These are phyloP conservation scores for Nyctanthes arbortristis DNA, from an alignment of 257 asterid species.

Conservation along the genomic window DNA sequence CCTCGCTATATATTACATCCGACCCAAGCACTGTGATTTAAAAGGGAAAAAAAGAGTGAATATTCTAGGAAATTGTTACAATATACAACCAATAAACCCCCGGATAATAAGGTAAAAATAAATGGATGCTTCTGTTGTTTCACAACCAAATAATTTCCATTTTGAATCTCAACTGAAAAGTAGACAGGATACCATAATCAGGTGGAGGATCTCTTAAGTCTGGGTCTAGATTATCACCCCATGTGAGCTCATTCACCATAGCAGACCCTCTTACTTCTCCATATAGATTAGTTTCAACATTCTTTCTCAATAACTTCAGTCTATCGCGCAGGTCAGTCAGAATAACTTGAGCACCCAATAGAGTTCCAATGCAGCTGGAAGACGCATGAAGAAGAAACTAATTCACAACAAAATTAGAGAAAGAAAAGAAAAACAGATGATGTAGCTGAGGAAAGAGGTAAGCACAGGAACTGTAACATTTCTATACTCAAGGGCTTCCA, in stretches of 20 bases:
- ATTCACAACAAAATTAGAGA: too few species aligned
- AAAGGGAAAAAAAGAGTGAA: too few species aligned
- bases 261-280: conserved; percentile 84
- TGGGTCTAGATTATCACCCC: conserved; percentile 73
- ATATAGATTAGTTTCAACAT: conserved; percentile 70
- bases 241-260: conserved; percentile 66
- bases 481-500: not conserved
- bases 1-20: conserved; percentile 87
- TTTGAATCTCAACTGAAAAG: not conserved
- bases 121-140: conserved; percentile 1
- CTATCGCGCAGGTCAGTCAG: conserved; percentile 91
- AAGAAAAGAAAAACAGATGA: not conserved
- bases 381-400: conserved; percentile 14
- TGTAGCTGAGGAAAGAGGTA: not conserved
- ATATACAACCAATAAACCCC: too few species aligned
- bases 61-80: too few species aligned
- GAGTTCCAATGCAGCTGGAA: conserved; percentile 84
- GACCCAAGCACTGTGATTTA: conserved; percentile 70
- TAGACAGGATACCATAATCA: conserved; percentile 60
- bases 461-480: not conserved
- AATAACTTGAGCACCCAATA: conserved; percentile 80
- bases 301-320: conserved; percentile 75
- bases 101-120: too few species aligned
- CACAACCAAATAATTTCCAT: not conserved
- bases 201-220: conserved; percentile 59